Base-by-base conservation (phyloP, 306 rosid genomes). In the Dryas alaskensis region DNA sequence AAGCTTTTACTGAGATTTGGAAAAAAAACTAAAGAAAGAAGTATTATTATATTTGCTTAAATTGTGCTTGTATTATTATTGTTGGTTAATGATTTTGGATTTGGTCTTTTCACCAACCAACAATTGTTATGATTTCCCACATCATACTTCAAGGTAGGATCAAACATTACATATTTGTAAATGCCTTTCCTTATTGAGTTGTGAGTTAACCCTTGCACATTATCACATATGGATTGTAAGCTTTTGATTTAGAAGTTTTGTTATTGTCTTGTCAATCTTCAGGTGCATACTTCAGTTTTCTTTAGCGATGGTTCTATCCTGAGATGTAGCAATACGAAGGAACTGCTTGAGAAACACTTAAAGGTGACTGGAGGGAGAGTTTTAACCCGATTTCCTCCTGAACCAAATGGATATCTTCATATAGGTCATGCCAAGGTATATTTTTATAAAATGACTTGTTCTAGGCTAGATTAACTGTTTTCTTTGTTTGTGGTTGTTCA, bases 341-440 rank as follows among this genome's bases (percentile, higher is more conserved):
- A 65, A 25, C 86, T 92, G 73, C 99, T 95, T 68, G 92, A 88
- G 51, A 95, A 87, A 73, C 96, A 94, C 90, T 81, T 94, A 54
- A 84, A 79, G 54, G 81, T 71, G 76, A 87, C 92, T 0, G 87
- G 89, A 48, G 89, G 96, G 65, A 90, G 78, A 86, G 97, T 95
- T 69, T 76, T 83, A 73, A 88, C 99, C 69, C 99, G 99, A 12
- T 95, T 95, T 87, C 99, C 99, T 67, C 99, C 99, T 50, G 99
- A 95, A 80, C 99, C 99, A 22, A 95, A 95, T 86, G 99, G 99
- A 46, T 95, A 84, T 88, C 86, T 95, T 58, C 99, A 95, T 84
- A 95, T 95, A 72, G 97, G 99, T 80, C 99, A 95, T 81, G 98
- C 99, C 65, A 95, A 95, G 97, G 99, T 87, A 75, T 64, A 65